phyloP scores from a whole-genome alignment of 805 yeast genomes.

The Torulaspora delbrueckii region DNA sequence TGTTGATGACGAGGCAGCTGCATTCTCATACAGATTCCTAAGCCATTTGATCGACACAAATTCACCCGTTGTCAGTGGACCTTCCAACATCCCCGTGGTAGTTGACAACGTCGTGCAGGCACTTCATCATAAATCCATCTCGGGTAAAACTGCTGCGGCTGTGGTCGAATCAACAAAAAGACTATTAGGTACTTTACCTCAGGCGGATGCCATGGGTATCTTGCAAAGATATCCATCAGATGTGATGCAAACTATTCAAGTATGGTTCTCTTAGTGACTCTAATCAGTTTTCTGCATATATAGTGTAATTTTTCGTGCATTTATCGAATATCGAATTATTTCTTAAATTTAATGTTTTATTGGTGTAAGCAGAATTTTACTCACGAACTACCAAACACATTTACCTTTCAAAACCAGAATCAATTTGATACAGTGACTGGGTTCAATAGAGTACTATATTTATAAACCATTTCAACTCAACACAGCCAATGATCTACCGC shows the following conservation, averaged over 20 bases:
- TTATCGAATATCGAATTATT: background rate
- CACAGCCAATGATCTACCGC: too few relatives aligned
- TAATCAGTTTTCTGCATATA: conserved; percentile 4
- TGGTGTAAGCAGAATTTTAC: background rate
- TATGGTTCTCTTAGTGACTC: conserved; percentile 45
- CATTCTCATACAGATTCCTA: conserved; percentile 72
- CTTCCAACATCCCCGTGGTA: conserved; percentile 50
- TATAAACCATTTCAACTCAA: too few relatives aligned
- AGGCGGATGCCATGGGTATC: conserved; percentile 59
- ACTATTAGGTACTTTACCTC: conserved; percentile 61
- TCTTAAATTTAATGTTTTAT: background rate
- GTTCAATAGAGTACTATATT: too few relatives aligned
- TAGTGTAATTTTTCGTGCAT: conserved; percentile 2
- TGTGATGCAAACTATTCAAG: conserved; percentile 54
- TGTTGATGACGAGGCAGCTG: conserved; percentile 85
- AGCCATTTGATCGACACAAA: conserved; percentile 62
- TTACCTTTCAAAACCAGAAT: too few relatives aligned
- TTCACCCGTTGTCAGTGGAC: conserved; percentile 51
- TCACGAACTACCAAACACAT: background rate
- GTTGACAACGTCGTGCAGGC: conserved; percentile 73
- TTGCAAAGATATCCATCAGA: conserved; percentile 60
- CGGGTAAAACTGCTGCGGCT: conserved; percentile 66
- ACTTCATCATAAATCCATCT: conserved; percentile 56
- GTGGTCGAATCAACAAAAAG: conserved; percentile 59
- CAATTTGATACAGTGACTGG: too few relatives aligned